A percentile compares a stretch with the other conserved stretches of the same genome.
phyloP scores from a whole-genome alignment of 1,284 basidiomycete species.

The Schizophyllum amplum region DNA sequence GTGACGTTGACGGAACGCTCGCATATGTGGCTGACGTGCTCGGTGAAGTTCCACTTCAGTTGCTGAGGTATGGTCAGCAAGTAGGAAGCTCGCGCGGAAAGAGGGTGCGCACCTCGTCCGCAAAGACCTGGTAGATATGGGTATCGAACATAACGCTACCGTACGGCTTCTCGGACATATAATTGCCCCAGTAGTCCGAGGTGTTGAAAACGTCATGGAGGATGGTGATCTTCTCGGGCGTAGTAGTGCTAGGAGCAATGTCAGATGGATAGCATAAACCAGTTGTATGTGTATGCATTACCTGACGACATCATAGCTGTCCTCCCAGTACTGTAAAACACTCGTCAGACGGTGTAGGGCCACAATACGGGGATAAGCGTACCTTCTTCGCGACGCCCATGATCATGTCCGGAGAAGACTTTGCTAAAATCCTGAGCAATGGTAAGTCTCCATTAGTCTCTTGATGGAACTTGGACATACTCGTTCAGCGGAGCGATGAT shows the following conservation, averaged over 20 bases:
- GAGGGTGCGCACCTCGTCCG: conserved; percentile 34
- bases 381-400: background rate
- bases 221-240: conserved; percentile 33
- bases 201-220: conserved; percentile 70
- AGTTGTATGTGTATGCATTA: too few relatives aligned
- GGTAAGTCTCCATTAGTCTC: background rate
- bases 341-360: too few relatives aligned
- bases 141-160: conserved; percentile 78
- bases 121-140: conserved; percentile 80
- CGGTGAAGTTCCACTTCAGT: conserved; percentile 2
- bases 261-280: too few relatives aligned
- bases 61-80: background rate
- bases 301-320: conserved; percentile 67
- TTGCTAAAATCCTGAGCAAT: background rate
- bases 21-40: conserved; percentile 68
- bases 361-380: too few relatives aligned
- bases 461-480: conserved; percentile 22
- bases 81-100: background rate
- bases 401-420: background rate
- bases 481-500: conserved; percentile 74
- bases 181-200: background rate
- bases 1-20: conserved; percentile 35
- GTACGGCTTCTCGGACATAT: conserved; percentile 46
- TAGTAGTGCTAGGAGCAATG: too few relatives aligned
- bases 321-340: conserved; percentile 64